Evolutionary conservation across 139 green algal genomes (phyloP).

Genomic region (Pseudopediastrum boryanum): DNA sequence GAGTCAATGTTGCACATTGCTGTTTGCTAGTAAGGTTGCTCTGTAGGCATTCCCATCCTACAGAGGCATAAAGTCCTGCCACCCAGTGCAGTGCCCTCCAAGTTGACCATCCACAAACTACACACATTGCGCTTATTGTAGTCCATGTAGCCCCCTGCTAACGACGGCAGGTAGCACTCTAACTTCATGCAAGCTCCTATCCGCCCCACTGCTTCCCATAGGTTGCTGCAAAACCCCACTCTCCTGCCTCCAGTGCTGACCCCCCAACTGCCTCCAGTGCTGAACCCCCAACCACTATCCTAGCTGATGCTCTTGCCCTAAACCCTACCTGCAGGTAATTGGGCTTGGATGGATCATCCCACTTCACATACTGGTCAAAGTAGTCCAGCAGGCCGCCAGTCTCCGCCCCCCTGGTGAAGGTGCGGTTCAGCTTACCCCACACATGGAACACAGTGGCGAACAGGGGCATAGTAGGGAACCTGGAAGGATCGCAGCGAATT

Average conservation of each 20-base stretch:
- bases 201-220: neutral
- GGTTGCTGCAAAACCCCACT: neutral
- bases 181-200: too few relatives aligned
- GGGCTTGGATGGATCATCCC: conserved; percentile 21
- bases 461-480: conserved; percentile 28
- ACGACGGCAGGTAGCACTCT: too few relatives aligned
- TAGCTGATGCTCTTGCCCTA: too few relatives aligned
- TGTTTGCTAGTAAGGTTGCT: too few relatives aligned
- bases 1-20: too few relatives aligned
- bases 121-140: too few relatives aligned
- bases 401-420: conserved; percentile 24
- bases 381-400: conserved; percentile 35
- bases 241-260: neutral
- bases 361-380: conserved; percentile 47
- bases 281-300: neutral
- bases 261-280: neutral
- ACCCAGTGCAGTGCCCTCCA: too few relatives aligned
- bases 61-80: too few relatives aligned
- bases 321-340: conserved; percentile 35
- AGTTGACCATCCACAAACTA: too few relatives aligned
- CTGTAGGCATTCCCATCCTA: too few relatives aligned
- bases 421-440: conserved; percentile 46
- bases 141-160: too few relatives aligned
- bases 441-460: conserved; percentile 41
- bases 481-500: neutral